Base-by-base conservation (phyloP, 2,329 filamentous ascomycete species). In the Cladorrhinum sp. region DNA sequence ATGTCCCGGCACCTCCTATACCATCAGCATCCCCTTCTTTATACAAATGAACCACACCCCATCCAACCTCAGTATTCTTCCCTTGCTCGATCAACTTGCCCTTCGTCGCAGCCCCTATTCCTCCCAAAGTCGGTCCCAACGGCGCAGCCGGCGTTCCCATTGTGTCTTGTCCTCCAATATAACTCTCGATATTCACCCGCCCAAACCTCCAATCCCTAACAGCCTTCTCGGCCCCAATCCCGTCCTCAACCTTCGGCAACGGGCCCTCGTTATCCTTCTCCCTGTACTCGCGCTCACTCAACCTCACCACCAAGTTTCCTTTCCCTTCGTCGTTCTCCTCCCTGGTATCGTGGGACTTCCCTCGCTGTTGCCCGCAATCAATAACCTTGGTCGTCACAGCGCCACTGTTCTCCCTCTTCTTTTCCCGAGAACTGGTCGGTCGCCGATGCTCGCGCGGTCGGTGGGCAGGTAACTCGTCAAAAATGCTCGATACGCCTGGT, bases 1-100 rank as follows among this genome's bases (percentile, higher is more conserved):
- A 36, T 36, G 33, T 36, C 33, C 33, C 33, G 12, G 33, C 4
- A 9, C 12, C 26, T 28, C 72, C 61, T 65, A 71, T 39, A 65
- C 62, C 63, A 23, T 51, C 57, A 16, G 26, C 49, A 12, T 51
- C 85, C 1, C 84, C 85, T 74, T 98, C 94, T 9, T 93, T 86
- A 73, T 97, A 99, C 26, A 99, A 83, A 73, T 97, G 95, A 1
- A 99, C 92, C 14, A 98, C 86, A 1, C 95, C 95, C 89, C 92
- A 97, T 48, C 92, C 91, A 1, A 92, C 81, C 62, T 96, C 89
- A 0, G 91, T 92, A 58, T 89, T 86, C 68, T 82, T 85, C 16
- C 86, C 84, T 59, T 88, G 84, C 1, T 94, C 80, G 20, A 91
- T 78, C 71, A 89, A 96, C 64, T 85, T 82, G 4, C 91, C 95